Evolutionary conservation across 306 rosid species (phyloP), one percentile per base, ranked within the genome.

Genomic region (Dalbergia cultrata): DNA sequence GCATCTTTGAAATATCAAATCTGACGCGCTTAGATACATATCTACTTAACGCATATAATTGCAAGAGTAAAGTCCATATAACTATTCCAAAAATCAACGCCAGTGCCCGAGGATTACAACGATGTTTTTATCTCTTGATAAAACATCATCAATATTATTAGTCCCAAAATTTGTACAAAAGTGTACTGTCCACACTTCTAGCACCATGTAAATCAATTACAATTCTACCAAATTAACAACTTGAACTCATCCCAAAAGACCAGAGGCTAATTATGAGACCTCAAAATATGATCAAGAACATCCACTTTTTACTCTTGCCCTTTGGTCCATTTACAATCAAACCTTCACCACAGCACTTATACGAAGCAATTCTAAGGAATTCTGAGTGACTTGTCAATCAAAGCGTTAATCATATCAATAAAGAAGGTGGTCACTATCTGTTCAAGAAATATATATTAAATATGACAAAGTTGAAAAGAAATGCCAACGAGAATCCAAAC

Each of bases 401-500:
- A 26, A 60, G 63, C 0, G 50, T 19, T 44, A 56, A 56, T 37
- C 75, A 67, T 49, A 72, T 41, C 50, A 66, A 54, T 80, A 82
- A 22, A 58, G 33, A 64, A 53, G 63, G 45, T 8, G 67, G 69
- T 60, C 81, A 72, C 64, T 58, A 43, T 26, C 18, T 72, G 58
- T 56, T 54, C 57, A 70, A 72, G 54, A 72, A 80, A 54, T 54
- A 72, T 5, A 26, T 9, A 76, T 45, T 37, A 80, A 67, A 56
- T 26, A 26, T 26, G 31, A 26, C 31, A 1, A 26, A 26, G 31
- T 26, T 26, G 31, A 26, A 22, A 80, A 80, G 79, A 76, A 77
- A 83, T 65, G 61, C 72, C 62, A 35, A 37, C 13, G 31, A 61
- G 59, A 65, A 80, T 59, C 43, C 53, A 31, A 77, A 95, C 99